Conservation (phyloP, 2,329 filamentous ascomycete genomes). For the Colletotrichum sp. region DNA sequence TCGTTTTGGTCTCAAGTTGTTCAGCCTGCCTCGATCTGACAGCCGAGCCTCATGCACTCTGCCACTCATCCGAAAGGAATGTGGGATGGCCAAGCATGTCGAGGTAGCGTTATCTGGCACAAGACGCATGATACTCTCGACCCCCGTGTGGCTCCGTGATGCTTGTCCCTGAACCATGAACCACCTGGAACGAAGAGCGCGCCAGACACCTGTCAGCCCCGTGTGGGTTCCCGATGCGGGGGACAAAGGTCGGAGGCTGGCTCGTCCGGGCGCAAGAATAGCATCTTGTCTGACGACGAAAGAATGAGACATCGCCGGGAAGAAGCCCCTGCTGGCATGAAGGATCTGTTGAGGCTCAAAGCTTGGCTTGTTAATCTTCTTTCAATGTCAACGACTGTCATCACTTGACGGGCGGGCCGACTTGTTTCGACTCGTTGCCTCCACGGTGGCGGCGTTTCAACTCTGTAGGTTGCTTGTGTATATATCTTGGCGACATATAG, state of each 20-base stretch:
- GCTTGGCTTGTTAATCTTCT: constrained; percentile 4
- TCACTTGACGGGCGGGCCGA: constrained; percentile 2
- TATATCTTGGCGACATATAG: constrained; percentile 5
- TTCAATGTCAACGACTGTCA: constrained; percentile 3
- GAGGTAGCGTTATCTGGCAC: not conserved
- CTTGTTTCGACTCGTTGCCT: constrained; percentile 10
- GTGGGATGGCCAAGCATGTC: not conserved
- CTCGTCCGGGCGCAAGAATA: not conserved
- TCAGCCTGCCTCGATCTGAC: constrained; percentile 13
- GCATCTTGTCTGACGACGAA: not conserved
- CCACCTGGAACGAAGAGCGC: constrained; percentile 8
- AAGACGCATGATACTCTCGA: not conserved
- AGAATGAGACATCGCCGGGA: not conserved
- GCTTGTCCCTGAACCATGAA: constrained; percentile 12
- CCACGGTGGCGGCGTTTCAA: constrained; percentile 13
- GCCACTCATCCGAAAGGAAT: not conserved
- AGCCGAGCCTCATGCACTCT: constrained; percentile 7
- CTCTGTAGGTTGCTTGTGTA: not conserved
- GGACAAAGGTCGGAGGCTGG: not conserved
- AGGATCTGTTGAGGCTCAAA: constrained; percentile 16
- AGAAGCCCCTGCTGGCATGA: not conserved
- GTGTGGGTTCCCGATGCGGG: not conserved
- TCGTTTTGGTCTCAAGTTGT: constrained; percentile 1
- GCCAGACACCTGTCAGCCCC: constrained; percentile 3
- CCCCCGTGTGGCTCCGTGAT: not conserved